phyloP scores from a whole-genome alignment of 208 protist species.

The Plasmodiophora brassicae region DNA sequence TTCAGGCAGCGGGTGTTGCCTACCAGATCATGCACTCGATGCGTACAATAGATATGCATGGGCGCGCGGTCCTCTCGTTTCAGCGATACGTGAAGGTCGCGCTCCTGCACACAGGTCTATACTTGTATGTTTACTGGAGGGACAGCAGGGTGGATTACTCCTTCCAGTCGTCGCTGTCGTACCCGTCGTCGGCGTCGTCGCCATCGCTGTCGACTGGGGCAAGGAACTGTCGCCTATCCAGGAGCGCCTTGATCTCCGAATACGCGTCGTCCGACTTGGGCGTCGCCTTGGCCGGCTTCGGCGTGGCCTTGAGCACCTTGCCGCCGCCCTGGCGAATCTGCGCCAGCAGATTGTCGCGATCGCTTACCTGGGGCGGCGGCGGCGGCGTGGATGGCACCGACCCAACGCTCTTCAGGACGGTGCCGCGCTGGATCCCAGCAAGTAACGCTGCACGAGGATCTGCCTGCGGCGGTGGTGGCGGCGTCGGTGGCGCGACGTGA shows the following conservation, averaged over 20 bases:
- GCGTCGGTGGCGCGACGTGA: not conserved
- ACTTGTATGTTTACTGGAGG: too few species aligned
- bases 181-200: not conserved
- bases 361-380: too few species aligned
- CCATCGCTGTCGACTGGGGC: constrained; percentile 11
- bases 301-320: not conserved
- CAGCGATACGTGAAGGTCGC: too few species aligned
- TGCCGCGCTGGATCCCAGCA: not conserved
- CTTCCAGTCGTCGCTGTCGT: constrained; percentile 31
- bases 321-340: constrained; percentile 7
- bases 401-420: not conserved
- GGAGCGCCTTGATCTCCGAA: constrained; percentile 21
- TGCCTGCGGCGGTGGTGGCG: not conserved
- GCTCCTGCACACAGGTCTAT: too few species aligned
- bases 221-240: not conserved
- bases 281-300: not conserved
- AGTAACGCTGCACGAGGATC: not conserved
- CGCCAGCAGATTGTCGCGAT: not conserved
- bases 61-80: too few species aligned
- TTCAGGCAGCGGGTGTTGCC: too few species aligned
- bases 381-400: too few species aligned
- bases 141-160: too few species aligned
- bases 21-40: too few species aligned
- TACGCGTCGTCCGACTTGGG: not conserved
- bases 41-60: too few species aligned